phyloP scores from a whole-genome alignment of 805 yeast genomes.

The Saccharomycopsis sp. region DNA sequence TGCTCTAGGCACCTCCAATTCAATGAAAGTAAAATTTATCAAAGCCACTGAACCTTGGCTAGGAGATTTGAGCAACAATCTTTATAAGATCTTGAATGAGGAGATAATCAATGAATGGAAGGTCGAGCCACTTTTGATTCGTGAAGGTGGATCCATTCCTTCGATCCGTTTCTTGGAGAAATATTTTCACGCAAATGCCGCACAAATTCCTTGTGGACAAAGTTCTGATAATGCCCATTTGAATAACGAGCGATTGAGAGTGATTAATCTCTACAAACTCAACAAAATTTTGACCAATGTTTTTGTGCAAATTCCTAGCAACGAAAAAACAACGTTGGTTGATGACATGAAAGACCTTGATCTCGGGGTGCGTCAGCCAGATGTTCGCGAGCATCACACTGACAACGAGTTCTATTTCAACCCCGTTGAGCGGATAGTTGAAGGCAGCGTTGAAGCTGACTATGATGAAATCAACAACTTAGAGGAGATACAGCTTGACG shows the following conservation, averaged over 20 bases:
- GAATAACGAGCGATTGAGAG: constrained; percentile 76
- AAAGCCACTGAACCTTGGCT: constrained; percentile 96
- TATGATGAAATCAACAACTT: not conserved
- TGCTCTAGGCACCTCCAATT: constrained; percentile 52
- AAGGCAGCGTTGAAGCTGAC: not conserved
- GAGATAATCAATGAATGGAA: constrained; percentile 72
- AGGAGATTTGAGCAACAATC: constrained; percentile 73
- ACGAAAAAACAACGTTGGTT: not conserved
- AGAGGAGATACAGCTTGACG: not conserved
- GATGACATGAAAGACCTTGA: not conserved
- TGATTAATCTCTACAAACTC: constrained; percentile 69
- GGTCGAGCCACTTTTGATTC: constrained; percentile 70
- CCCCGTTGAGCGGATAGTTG: not conserved
- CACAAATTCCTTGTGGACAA: constrained; percentile 96
- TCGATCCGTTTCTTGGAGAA: constrained; percentile 80
- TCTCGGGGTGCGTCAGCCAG: not conserved
- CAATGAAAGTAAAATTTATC: constrained; percentile 50
- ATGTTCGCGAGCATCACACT: not conserved
- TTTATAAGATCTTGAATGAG: constrained; percentile 58
- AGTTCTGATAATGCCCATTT: constrained; percentile 91
- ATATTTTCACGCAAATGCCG: constrained; percentile 78
- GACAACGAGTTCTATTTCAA: not conserved
- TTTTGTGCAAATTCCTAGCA: constrained; percentile 35
- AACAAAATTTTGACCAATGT: constrained; percentile 55
- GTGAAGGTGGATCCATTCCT: constrained; percentile 98